Conservation (phyloP, 2,329 filamentous ascomycete species). For the Colletotrichum lini region DNA sequence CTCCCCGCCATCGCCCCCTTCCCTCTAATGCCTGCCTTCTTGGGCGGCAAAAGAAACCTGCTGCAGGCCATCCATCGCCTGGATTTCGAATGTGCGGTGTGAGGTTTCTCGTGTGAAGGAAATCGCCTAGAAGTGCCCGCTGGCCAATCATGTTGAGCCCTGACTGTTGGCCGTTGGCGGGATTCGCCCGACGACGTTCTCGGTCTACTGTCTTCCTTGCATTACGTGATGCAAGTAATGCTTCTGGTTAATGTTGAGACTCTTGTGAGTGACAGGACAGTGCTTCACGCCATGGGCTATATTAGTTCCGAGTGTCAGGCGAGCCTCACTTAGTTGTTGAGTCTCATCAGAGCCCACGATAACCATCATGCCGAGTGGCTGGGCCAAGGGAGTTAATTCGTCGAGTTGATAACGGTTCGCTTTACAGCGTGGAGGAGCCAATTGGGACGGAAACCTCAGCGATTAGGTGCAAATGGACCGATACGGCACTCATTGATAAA, state of each 20-base stretch:
- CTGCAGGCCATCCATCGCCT: slow-evolving; percentile 33
- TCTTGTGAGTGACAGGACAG: slow-evolving; percentile 21
- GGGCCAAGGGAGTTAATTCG: not conserved
- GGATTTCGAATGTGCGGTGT: slow-evolving; percentile 40
- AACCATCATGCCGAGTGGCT: not conserved
- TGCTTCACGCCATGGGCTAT: slow-evolving; percentile 7
- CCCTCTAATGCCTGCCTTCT: not conserved
- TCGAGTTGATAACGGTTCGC: slow-evolving; percentile 8
- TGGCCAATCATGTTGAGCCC: slow-evolving; percentile 24
- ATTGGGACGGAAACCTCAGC: not conserved
- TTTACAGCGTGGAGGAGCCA: not conserved
- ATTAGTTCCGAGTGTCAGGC: not conserved
- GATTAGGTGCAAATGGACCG: not conserved
- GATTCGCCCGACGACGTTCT: slow-evolving; percentile 29
- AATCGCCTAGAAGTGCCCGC: slow-evolving; percentile 19
- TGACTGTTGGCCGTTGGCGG: slow-evolving; percentile 33
- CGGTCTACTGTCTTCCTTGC: slow-evolving; percentile 35
- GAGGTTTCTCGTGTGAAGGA: slow-evolving; percentile 38
- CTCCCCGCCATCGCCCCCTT: slow-evolving; percentile 32
- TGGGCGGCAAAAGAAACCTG: slow-evolving; percentile 38
- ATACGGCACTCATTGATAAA: not conserved
- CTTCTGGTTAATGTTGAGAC: slow-evolving; percentile 9
- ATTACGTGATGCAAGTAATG: slow-evolving; percentile 41
- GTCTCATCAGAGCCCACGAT: not conserved
- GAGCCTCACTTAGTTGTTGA: not conserved